Evolutionary conservation across 306 rosid genomes (phyloP), one percentile per base, ranked within the genome.

Genomic region (Prosopis cineraria): DNA sequence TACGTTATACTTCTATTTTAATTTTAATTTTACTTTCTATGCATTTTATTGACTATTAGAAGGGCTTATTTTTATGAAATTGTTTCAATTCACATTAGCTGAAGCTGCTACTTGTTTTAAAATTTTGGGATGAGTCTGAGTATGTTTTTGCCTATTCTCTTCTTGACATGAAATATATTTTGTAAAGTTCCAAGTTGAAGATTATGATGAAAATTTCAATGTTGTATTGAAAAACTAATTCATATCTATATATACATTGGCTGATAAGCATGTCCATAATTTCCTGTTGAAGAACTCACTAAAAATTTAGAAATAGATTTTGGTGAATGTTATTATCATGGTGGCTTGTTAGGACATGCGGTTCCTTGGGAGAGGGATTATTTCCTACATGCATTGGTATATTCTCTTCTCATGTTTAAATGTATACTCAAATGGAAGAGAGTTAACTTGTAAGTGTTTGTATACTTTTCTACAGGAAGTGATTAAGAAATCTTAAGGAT

Each of bases 1-100:
- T 73, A 25, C 0, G 56, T 64, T 30, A 41, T 64, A 78, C 72
- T 80, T 63, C 37, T 13, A 47, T 33, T 52, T 68, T n/a, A 24
- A 3, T 55, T 55, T 55, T 13, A 47, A 27, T 52, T 68, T n/a
- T 10, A 3, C 24, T 55, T 55, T 48, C 37, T 72, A 6, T 77
- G 63, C 55, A 70, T 27, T 19, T 43, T 62, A 56, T 56, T 48
- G 19, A 73, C 47, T 75, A n/a, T 44, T 45, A 30, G 60, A n/a
- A 62, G 69, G 64, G 37, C 45, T 55, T 76, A 29, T 68, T 70
- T 67, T 12, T 59, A 1, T n/a, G 3, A 27, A 34, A 10, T 9
- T 47, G 16, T 30, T 67, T 30, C 63, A 29, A 40, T 78, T 30
- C 64, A 16, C 30, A 72, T 20, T 9, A 13, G 20, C 47, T 66